Conservation (phyloP, 2,329 filamentous ascomycete genomes). For the Neonectria neomacrospora region DNA sequence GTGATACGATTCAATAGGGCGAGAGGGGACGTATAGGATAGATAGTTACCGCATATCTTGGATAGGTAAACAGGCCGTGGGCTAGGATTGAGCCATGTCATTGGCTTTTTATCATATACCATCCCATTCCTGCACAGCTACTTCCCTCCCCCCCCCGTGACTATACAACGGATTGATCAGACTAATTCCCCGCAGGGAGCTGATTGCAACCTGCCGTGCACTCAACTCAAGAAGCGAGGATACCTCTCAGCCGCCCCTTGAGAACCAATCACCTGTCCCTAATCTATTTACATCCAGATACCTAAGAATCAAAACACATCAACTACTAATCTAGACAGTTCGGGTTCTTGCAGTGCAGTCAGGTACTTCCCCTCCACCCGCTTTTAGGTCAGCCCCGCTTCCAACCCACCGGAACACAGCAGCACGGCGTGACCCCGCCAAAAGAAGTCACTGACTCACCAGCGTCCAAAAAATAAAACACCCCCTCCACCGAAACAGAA, state of each 20-base stretch:
- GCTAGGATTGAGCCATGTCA: background rate
- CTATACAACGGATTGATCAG: no score
- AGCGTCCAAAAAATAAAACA: constrained; percentile 39
- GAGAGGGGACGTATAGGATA: background rate
- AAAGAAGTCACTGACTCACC: constrained; percentile 37
- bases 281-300: no score
- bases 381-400: constrained; percentile 33
- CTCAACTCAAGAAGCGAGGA: background rate
- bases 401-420: background rate
- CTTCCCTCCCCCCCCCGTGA: no score
- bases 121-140: background rate
- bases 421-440: constrained; percentile 39
- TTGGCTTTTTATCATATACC: background rate
- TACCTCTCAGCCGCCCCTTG: background rate
- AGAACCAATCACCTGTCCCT: background rate
- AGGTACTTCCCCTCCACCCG: background rate
- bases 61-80: background rate
- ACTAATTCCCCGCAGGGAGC: no score
- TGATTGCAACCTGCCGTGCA: no score
- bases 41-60: no score
- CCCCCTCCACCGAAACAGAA: constrained; percentile 33
- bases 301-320: background rate
- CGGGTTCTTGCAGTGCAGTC: background rate
- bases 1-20: constrained; percentile 32
- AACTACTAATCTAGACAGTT: background rate